Conservation (phyloP, 2,329 filamentous ascomycete species). For the Pseudocercospora pini-densiflorae region DNA sequence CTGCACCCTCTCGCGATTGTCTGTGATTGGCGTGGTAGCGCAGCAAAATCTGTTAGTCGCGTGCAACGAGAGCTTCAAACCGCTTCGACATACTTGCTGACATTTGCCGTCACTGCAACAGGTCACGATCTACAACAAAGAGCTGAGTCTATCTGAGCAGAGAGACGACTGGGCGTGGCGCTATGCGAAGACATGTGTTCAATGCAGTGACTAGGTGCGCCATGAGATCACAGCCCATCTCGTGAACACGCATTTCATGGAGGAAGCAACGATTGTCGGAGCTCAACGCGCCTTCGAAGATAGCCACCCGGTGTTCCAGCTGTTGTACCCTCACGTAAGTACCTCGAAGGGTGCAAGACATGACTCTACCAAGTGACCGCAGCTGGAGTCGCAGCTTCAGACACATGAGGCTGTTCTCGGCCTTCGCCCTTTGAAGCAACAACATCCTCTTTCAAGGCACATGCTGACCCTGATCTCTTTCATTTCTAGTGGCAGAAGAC, state of each 20-base stretch:
- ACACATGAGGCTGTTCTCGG: background rate
- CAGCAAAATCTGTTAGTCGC: constrained; percentile 43
- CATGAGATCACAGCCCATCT: constrained; percentile 55
- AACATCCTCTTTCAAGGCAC: background rate
- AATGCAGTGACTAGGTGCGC: constrained; percentile 54
- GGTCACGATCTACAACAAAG: constrained; percentile 56
- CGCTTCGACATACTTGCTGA: too few species aligned
- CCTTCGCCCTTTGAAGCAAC: too few species aligned
- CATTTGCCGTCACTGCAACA: too few species aligned
- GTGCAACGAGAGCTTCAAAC: background rate
- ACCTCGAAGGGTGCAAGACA: background rate
- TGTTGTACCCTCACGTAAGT: constrained; percentile 48
- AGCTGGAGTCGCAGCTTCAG: background rate
- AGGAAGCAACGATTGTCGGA: constrained; percentile 29
- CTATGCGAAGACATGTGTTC: constrained; percentile 57
- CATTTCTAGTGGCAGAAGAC: constrained; percentile 52
- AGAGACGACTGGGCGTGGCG: constrained; percentile 57
- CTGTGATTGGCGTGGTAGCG: constrained; percentile 51
- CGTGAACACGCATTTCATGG: constrained; percentile 29
- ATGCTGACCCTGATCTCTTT: background rate
- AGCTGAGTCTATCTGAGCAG: constrained; percentile 44
- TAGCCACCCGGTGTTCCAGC: constrained; percentile 50
- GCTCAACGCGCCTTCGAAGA: constrained; percentile 48
- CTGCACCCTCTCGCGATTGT: constrained; percentile 57
- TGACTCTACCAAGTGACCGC: background rate